Base-by-base conservation (phyloP, 768 basidiomycete species). In the Wakefieldia striispora region DNA sequence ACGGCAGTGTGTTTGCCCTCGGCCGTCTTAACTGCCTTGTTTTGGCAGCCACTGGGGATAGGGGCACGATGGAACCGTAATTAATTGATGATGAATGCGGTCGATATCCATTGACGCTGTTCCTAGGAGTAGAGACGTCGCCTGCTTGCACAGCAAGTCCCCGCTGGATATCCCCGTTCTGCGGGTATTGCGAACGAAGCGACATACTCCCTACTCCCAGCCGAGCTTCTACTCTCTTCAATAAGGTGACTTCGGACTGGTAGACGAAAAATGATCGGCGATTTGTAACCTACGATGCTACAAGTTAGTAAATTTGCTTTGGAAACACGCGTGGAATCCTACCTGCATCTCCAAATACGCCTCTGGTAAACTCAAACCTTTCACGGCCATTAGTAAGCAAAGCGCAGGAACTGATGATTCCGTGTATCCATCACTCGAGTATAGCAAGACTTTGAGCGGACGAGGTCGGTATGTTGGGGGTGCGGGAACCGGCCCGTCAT, bases 221-320 rank as follows among this genome's bases (percentile, higher is more conserved):
- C 35, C 70, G 69, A 37, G 65, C 71, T 69, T 95, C 94, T 39
- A 94, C 78, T 37, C 81, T 75, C 55, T 80, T 75, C 58, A 97
- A 70, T 24, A 94, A 64, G 4, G 79, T 80, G 47, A 95, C 67
- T 68, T 98, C 95, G 42, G 73, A 73, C 49, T 83, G 82, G 68
- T 97, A 97, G 45, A 97, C 91, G 58, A 95, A 98, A 72, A 98
- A 98, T 54, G 84, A 88, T 44, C 95, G 71, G 45, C 79, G 74
- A 64, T 86, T 86, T 49, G 74, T 77, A 36, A 87, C 83, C 65
- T 66, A 31, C 3, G n/a, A 2, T 2, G 33, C 8, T 11, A 6
- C 40, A 37, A 43, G 40, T 54, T 14, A 47, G 53, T 35, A 45
- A 21, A 47, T n/a, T 9, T 21, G 23, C 29, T 24, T n/a, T 7